Conservation (phyloP, 495 filamentous ascomycete species). For the Mytilinidion resinicola region DNA sequence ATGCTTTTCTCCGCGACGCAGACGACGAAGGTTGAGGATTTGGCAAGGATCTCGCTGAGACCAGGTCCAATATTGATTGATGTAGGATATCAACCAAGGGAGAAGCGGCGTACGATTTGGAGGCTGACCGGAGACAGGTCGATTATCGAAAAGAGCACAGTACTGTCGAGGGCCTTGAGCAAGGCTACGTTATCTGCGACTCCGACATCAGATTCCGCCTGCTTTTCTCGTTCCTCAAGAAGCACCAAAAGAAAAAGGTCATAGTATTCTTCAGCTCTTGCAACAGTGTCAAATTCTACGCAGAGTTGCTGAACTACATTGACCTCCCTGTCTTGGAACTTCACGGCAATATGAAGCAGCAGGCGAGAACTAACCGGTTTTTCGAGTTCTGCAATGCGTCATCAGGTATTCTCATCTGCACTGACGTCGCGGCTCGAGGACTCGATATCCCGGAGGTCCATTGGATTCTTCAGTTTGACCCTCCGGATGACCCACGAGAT, state of each 20-base stretch:
- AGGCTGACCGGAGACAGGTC: no score
- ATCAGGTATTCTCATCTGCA: constrained; percentile 86
- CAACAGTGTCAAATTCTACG: constrained; percentile 88
- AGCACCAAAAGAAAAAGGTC: constrained; percentile 85
- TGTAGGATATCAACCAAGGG: constrained; percentile 38
- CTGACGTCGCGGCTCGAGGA: constrained; percentile 90
- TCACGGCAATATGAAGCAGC: constrained; percentile 95
- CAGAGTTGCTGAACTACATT: constrained; percentile 61
- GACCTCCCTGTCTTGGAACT: constrained; percentile 83
- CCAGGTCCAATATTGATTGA: constrained; percentile 95
- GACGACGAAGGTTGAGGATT: constrained; percentile 95
- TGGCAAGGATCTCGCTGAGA: constrained; percentile 86
- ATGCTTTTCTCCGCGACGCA: constrained; percentile 98
- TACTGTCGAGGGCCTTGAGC: constrained; percentile 88
- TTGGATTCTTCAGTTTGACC: constrained; percentile 95
- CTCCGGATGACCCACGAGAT: constrained; percentile 81
- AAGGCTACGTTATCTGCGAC: constrained; percentile 91
- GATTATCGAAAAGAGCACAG: constrained; percentile 70
- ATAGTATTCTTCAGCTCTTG: constrained; percentile 97
- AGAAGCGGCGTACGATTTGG: no score
- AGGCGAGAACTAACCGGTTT: constrained; percentile 94
- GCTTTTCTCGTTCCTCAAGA: constrained; percentile 93
- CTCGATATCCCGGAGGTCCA: constrained; percentile 91
- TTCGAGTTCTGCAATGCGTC: constrained; percentile 97
- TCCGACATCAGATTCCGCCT: constrained; percentile 89